Conservation (phyloP, 768 basidiomycete genomes). For the Amanita thiersii region DNA sequence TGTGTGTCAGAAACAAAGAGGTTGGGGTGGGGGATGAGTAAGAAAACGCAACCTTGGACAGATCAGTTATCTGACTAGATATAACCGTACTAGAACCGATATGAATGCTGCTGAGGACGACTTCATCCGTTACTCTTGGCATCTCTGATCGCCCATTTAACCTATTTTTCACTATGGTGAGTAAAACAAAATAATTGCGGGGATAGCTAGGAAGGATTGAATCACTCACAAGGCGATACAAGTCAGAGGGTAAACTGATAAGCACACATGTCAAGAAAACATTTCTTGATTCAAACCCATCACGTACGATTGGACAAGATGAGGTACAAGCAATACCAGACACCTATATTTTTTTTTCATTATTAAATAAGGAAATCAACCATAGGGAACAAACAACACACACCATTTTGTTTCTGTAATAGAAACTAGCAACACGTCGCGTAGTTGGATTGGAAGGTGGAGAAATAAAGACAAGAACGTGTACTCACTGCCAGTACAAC, state of each 20-base stretch:
- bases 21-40: no score
- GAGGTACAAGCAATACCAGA: constrained; percentile 1
- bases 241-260: background rate
- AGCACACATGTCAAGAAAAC: background rate
- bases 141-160: constrained; percentile 1
- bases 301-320: background rate
- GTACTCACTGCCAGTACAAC: background rate
- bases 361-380: no score
- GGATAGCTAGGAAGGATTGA: background rate
- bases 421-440: no score
- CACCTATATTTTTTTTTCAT: background rate
- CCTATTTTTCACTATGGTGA: no score
- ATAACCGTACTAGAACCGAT: background rate
- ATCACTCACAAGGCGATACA: constrained; percentile 3
- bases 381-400: background rate
- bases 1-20: no score
- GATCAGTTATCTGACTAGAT: no score
- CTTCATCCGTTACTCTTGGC: background rate
- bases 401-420: background rate
- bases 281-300: background rate
- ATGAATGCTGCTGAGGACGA: background rate
- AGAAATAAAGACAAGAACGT: no score
- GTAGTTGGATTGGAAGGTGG: no score
- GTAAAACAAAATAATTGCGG: background rate
- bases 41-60: no score